phyloP scores from a whole-genome alignment of 768 basidiomycete species.

The Auricularia sp. region DNA sequence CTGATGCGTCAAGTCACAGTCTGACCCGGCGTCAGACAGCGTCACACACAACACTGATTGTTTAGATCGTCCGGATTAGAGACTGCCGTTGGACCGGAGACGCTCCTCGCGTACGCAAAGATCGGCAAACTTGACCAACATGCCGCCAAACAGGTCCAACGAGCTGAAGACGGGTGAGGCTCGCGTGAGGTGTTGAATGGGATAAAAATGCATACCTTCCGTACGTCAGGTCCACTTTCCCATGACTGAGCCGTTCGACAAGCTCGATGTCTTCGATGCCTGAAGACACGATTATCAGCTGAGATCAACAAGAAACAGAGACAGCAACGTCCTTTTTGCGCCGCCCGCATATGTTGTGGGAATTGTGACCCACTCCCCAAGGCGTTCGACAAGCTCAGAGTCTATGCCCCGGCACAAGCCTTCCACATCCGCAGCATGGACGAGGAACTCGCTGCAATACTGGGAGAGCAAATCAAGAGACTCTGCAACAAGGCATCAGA shows the following conservation, averaged over 20 bases:
- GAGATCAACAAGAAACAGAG: neutral
- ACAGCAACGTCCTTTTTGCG: conserved; percentile 57
- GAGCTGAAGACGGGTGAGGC: conserved; percentile 25
- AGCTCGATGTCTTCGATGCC: conserved; percentile 73
- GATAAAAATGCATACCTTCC: conserved; percentile 45
- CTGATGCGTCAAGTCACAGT: too few species aligned
- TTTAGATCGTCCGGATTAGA: too few species aligned
- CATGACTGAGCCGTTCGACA: conserved; percentile 72
- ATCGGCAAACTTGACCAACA: conserved; percentile 50
- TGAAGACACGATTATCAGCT: conserved; percentile 18
- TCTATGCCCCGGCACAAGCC: conserved; percentile 96
- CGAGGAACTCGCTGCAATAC: conserved; percentile 88
- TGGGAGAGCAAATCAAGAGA: conserved; percentile 65
- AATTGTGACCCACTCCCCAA: conserved; percentile 86
- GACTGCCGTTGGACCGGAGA: too few species aligned
- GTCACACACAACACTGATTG: too few species aligned
- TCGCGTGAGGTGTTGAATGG: too few species aligned
- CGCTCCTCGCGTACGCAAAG: conserved; percentile 22
- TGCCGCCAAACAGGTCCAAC: conserved; percentile 65
- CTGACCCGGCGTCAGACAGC: too few species aligned
- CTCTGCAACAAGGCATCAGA: conserved; percentile 33
- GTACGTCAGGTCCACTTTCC: conserved; percentile 80
- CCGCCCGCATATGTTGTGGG: conserved; percentile 97
- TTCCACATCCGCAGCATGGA: conserved; percentile 99
- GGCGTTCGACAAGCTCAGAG: conserved; percentile 66